These are phyloP conservation scores for Phaffia australis DNA, from an alignment of 768 basidiomycete species.

Conservation along the genomic window DNA sequence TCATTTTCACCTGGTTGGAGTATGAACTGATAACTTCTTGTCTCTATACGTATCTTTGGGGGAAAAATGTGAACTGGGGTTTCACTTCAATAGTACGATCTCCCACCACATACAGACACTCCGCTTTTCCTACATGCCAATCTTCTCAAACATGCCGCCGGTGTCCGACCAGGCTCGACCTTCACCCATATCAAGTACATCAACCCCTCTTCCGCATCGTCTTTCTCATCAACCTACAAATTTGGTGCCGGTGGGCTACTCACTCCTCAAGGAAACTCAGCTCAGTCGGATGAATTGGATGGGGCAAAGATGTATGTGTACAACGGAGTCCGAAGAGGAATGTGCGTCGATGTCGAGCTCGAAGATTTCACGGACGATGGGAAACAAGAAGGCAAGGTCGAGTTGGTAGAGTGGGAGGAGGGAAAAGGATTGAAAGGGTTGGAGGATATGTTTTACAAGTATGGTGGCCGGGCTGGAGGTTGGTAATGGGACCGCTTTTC, in stretches of 20 bases:
- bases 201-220: background rate
- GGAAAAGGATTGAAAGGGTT: slow-evolving; percentile 16
- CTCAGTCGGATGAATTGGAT: slow-evolving; percentile 17
- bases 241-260: background rate
- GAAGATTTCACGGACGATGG: slow-evolving; percentile 16
- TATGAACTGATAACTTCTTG: background rate
- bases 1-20: background rate
- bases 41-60: slow-evolving; percentile 13
- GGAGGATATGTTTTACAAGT: slow-evolving; percentile 25
- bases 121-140: slow-evolving; percentile 34
- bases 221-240: background rate
- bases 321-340: slow-evolving; percentile 16
- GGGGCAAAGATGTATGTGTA: slow-evolving; percentile 29
- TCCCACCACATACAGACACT: slow-evolving; percentile 2
- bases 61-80: background rate
- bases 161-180: slow-evolving; percentile 20
- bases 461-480: slow-evolving; percentile 25
- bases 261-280: background rate
- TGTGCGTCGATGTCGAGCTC: slow-evolving; percentile 18
- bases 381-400: background rate
- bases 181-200: slow-evolving; percentile 28
- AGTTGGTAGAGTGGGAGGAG: slow-evolving; percentile 6
- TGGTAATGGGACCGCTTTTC: slow-evolving; percentile 22
- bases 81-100: slow-evolving; percentile 8
- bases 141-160: slow-evolving; percentile 38